Evolutionary conservation across 805 yeast species (phyloP).

Genomic region (Barnettozyma populi): DNA sequence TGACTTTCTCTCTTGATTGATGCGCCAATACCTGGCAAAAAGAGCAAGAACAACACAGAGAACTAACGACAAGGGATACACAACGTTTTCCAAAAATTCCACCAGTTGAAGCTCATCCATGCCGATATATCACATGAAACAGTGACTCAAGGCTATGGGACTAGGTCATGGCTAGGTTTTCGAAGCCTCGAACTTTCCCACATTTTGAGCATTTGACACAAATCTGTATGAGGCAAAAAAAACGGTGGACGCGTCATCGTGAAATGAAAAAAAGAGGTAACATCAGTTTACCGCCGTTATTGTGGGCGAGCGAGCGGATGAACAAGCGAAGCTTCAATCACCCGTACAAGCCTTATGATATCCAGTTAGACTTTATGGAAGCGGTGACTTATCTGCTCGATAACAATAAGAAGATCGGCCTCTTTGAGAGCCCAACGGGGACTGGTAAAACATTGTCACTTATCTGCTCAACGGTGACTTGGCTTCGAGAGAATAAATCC

Average conservation of each 20-base stretch:
- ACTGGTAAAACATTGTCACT: slow-evolving; percentile 88
- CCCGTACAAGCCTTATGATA: slow-evolving; percentile 77
- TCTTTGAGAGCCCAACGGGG: slow-evolving; percentile 93
- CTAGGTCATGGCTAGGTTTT: background rate
- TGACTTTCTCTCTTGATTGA: background rate
- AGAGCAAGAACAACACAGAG: background rate
- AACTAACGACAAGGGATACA: slow-evolving; percentile 5
- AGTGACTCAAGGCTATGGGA: background rate
- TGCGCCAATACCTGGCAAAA: background rate
- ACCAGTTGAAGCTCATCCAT: slow-evolving; percentile 5
- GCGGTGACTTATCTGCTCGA: slow-evolving; percentile 61
- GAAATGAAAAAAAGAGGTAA: background rate
- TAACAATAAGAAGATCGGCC: slow-evolving; percentile 56
- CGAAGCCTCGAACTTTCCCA: background rate
- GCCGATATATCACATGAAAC: background rate
- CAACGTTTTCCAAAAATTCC: slow-evolving; percentile 6
- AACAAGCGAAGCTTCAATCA: slow-evolving; percentile 44
- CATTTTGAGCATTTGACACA: background rate
- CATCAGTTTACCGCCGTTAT: background rate
- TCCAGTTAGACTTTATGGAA: slow-evolving; percentile 73
- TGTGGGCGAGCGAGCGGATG: background rate
- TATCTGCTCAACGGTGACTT: slow-evolving; percentile 78
- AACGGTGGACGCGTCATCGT: background rate
- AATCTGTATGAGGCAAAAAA: background rate
- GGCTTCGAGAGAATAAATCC: slow-evolving; percentile 51